These are phyloP conservation scores for Globisporangium recalcitrans DNA, from an alignment of 352 stramenopile species.

Conservation along the genomic window DNA sequence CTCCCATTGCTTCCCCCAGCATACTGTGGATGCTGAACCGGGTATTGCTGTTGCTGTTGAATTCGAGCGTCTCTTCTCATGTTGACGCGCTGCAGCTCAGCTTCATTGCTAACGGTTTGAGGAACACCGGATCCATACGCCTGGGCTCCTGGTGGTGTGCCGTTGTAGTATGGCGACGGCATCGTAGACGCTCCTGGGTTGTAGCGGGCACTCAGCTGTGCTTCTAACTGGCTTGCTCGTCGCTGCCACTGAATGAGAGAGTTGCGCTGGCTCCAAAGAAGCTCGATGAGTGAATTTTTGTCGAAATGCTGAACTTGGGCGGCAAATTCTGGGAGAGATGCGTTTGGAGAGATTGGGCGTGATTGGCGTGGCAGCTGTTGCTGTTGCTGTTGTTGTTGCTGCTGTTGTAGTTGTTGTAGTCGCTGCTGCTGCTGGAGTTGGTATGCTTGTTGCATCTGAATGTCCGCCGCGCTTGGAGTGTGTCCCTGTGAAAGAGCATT, in stretches of 20 bases:
- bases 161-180: conserved; percentile 37
- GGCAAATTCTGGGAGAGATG: conserved; percentile 56
- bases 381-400: conserved; percentile 26
- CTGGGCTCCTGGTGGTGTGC: conserved; percentile 19
- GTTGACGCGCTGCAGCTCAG: conserved; percentile 45
- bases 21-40: conserved; percentile 21
- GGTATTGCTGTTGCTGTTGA: conserved; percentile 20
- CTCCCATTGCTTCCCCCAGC: conserved; percentile 12
- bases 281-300: conserved; percentile 56
- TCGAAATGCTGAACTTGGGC: conserved; percentile 66
- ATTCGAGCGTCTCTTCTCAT: conserved; percentile 30
- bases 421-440: conserved; percentile 29
- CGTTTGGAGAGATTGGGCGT: conserved; percentile 11
- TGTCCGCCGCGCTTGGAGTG: conserved; percentile 6
- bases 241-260: conserved; percentile 61
- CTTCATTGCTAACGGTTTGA: conserved; percentile 31
- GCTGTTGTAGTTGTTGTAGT: conserved; percentile 22
- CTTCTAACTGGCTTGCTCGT: conserved; percentile 43
- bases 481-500: background rate
- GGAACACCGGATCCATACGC: conserved; percentile 20
- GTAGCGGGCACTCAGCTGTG: conserved; percentile 28
- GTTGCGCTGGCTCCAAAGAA: conserved; percentile 68
- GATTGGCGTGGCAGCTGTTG: conserved; percentile 20
- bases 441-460: conserved; percentile 19
- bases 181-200: conserved; percentile 13